Evolutionary conservation across 257 asterid species (phyloP).

Genomic region (Ilex aquifolium): DNA sequence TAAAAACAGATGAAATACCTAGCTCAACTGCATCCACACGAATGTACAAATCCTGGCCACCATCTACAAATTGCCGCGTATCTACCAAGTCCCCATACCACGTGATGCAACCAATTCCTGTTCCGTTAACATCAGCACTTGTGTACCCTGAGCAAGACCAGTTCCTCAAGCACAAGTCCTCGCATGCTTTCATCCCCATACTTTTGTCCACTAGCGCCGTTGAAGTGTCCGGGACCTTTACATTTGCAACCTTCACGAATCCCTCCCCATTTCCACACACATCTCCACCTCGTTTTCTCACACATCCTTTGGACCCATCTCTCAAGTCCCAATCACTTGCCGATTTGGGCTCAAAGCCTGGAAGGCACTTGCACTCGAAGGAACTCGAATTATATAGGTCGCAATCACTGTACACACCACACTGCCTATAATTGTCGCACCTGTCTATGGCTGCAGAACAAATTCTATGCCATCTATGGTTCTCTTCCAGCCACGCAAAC

Average conservation of each 20-base stretch:
- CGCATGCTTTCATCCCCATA: too few species aligned
- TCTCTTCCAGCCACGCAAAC: conserved; percentile 21
- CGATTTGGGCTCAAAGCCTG: conserved; percentile 30
- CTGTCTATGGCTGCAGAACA: conserved; percentile 25
- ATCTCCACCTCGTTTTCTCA: conserved; percentile 17
- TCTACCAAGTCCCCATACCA: conserved; percentile 34
- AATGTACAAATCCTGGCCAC: conserved; percentile 13
- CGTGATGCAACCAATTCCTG: conserved; percentile 34
- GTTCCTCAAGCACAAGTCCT: too few species aligned
- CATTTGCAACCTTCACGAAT: conserved; percentile 11
- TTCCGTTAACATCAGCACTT: conserved; percentile 21
- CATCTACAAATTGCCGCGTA: conserved; percentile 7
- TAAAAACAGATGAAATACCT: not conserved
- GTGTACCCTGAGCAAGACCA: too few species aligned
- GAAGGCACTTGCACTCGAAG: conserved; percentile 31
- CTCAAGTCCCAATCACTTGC: conserved; percentile 28
- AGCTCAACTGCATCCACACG: conserved; percentile 2
- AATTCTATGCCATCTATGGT: conserved; percentile 19
- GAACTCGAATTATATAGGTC: conserved; percentile 12
- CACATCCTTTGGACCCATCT: conserved; percentile 28
- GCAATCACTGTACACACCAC: conserved; percentile 20
- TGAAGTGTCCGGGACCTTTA: conserved; percentile 27
- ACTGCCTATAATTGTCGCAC: conserved; percentile 25
- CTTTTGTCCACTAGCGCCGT: not conserved
- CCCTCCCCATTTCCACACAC: conserved; percentile 20